A percentile compares a stretch with the other conserved stretches of the same genome.
Conservation (phyloP, 2,329 filamentous ascomycete genomes). For the Exophiala sp. region DNA sequence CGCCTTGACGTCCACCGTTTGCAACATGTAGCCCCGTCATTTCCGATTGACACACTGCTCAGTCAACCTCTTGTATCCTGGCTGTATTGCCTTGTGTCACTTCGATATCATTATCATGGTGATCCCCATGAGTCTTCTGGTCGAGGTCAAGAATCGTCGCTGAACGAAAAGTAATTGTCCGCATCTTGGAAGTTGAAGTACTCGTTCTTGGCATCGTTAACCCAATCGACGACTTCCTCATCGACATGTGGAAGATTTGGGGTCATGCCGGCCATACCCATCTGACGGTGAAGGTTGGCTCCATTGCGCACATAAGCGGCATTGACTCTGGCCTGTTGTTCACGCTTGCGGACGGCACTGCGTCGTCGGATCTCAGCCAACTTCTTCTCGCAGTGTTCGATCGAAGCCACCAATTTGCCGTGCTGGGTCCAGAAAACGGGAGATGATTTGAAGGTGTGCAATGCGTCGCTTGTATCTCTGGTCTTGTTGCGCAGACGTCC, state of each 20-base stretch:
- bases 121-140: neutral
- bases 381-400: slow-evolving; percentile 16
- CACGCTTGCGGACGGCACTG: slow-evolving; percentile 1
- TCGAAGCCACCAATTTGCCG: slow-evolving; percentile 12
- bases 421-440: slow-evolving; percentile 10
- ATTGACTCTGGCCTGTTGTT: neutral
- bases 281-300: slow-evolving; percentile 7
- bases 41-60: too few species aligned
- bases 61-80: too few species aligned
- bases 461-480: neutral
- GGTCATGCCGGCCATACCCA: slow-evolving; percentile 15
- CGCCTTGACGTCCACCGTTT: too few species aligned
- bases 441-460: slow-evolving; percentile 15
- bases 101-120: too few species aligned
- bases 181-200: slow-evolving; percentile 9
- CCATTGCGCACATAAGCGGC: slow-evolving; percentile 6
- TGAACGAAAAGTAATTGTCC: neutral
- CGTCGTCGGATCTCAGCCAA: slow-evolving; percentile 6
- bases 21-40: too few species aligned
- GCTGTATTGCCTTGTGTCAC: neutral
- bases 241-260: slow-evolving; percentile 8
- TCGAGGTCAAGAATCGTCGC: neutral
- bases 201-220: neutral
- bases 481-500: slow-evolving; percentile 6
- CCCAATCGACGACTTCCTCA: slow-evolving; percentile 7